Conservation (phyloP, 148 eudicot species). For the Cornus controversa region DNA sequence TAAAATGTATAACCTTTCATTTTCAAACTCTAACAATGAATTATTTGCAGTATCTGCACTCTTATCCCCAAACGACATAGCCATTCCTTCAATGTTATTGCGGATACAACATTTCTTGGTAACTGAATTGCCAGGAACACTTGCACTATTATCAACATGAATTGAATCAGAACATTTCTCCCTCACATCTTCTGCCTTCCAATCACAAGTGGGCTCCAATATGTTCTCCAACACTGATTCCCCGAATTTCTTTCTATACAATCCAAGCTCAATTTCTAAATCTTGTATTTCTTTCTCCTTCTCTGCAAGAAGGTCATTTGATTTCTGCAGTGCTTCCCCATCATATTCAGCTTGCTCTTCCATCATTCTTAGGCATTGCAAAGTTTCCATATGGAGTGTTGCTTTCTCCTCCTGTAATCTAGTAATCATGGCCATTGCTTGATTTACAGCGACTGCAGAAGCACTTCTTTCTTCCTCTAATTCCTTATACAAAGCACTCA, state of each 20-base stretch:
- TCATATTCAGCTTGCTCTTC: constrained; percentile 98
- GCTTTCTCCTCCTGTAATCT: constrained; percentile 96
- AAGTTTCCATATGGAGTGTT: constrained; percentile 88
- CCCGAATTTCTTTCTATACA: constrained; percentile 39
- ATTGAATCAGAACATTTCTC: constrained; percentile 20
- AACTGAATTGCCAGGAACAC: not conserved
- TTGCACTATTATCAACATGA: constrained; percentile 8
- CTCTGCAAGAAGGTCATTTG: constrained; percentile 63
- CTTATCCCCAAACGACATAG: not conserved
- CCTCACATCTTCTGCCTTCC: constrained; percentile 2
- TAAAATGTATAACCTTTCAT: constrained; percentile 45
- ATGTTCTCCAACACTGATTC: constrained; percentile 25
- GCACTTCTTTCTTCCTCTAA: constrained; percentile 98
- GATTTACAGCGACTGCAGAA: constrained; percentile 78
- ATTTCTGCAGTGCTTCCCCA: constrained; percentile 70
- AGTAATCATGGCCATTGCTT: constrained; percentile 98
- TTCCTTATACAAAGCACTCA: constrained; percentile 68
- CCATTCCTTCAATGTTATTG: not conserved
- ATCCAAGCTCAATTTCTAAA: constrained; percentile 72
- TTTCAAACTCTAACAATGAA: constrained; percentile 36
- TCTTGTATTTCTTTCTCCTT: constrained; percentile 82
- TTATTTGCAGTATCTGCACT: constrained; percentile 8
- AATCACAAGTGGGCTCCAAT: constrained; percentile 27
- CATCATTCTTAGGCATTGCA: constrained; percentile 90
- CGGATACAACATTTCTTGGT: no score